These are phyloP conservation scores for Protomyces inundatus DNA, from an alignment of 1,139 yeast genomes.

Conservation along the genomic window DNA sequence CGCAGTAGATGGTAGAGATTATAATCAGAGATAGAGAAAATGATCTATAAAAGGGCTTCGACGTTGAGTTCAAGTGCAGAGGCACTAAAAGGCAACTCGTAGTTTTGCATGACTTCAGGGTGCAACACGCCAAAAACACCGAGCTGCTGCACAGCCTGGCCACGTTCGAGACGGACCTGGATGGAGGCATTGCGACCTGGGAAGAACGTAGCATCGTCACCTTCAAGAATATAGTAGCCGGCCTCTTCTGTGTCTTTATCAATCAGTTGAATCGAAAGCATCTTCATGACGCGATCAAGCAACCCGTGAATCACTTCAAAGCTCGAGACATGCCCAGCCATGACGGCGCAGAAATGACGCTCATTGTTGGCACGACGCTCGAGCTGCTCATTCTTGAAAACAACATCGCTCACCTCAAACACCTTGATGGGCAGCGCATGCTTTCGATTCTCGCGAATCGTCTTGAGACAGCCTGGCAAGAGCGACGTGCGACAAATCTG, in stretches of 20 bases:
- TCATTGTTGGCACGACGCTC: constrained; percentile 91
- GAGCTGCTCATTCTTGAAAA: constrained; percentile 66
- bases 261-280: constrained; percentile 60
- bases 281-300: constrained; percentile 91
- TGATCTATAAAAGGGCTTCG: constrained; percentile 63
- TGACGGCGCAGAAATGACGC: constrained; percentile 91
- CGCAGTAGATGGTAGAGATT: neutral
- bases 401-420: constrained; percentile 93
- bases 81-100: constrained; percentile 90
- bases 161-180: constrained; percentile 58
- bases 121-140: constrained; percentile 93
- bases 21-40: neutral
- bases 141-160: constrained; percentile 42
- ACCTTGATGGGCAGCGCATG: constrained; percentile 92
- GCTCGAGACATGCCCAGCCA: constrained; percentile 91
- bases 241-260: constrained; percentile 46
- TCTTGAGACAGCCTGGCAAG: constrained; percentile 90
- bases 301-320: constrained; percentile 93
- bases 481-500: constrained; percentile 95
- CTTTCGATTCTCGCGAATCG: constrained; percentile 91
- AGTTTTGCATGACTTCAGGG: constrained; percentile 81
- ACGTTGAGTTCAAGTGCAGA: constrained; percentile 86
- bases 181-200: constrained; percentile 96
- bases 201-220: constrained; percentile 75
- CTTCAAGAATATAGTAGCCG: constrained; percentile 53